phyloP scores from a whole-genome alignment of 2,329 filamentous ascomycete species.

The Alternaria hordeiaustralica region DNA sequence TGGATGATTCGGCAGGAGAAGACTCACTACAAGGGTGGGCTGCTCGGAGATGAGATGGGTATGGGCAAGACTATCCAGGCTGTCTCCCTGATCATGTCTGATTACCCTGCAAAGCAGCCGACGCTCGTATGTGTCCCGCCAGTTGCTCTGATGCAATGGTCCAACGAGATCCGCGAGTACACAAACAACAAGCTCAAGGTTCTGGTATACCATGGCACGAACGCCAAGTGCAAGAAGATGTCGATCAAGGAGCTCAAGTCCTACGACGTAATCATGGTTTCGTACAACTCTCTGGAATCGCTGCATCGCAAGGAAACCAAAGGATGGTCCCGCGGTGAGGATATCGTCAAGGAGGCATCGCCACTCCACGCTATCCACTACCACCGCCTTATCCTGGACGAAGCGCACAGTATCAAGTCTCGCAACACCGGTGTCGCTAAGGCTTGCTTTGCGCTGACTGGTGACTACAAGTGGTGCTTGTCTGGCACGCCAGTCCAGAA shows the following conservation, averaged over 20 bases:
- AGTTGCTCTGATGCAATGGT: slow-evolving; percentile 96
- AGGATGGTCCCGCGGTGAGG: slow-evolving; percentile 81
- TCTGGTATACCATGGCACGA: slow-evolving; percentile 87
- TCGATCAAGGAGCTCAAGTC: slow-evolving; percentile 76
- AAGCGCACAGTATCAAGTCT: slow-evolving; percentile 93
- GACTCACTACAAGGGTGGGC: slow-evolving; percentile 82
- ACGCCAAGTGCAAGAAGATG: slow-evolving; percentile 79
- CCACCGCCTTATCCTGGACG: slow-evolving; percentile 91
- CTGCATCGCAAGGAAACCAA: slow-evolving; percentile 92
- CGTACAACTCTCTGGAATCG: slow-evolving; percentile 89
- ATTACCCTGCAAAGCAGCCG: slow-evolving; percentile 83
- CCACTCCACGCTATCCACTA: slow-evolving; percentile 83
- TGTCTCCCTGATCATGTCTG: slow-evolving; percentile 97
- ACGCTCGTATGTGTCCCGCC: slow-evolving; percentile 90
- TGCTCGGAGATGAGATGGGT: slow-evolving; percentile 97
- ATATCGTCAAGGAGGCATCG: slow-evolving; percentile 78
- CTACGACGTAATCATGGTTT: slow-evolving; percentile 96
- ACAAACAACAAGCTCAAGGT: slow-evolving; percentile 91
- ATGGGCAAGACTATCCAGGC: slow-evolving; percentile 99
- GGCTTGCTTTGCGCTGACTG: slow-evolving; percentile 90
- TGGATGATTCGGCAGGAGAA: slow-evolving; percentile 96
- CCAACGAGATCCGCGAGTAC: slow-evolving; percentile 64
- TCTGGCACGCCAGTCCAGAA: slow-evolving; percentile 96
- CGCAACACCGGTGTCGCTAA: slow-evolving; percentile 90
- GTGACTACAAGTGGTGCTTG: slow-evolving; percentile 92